phyloP scores from a whole-genome alignment of 2,329 filamentous ascomycete genomes.

The Aureobasidium sp. region DNA sequence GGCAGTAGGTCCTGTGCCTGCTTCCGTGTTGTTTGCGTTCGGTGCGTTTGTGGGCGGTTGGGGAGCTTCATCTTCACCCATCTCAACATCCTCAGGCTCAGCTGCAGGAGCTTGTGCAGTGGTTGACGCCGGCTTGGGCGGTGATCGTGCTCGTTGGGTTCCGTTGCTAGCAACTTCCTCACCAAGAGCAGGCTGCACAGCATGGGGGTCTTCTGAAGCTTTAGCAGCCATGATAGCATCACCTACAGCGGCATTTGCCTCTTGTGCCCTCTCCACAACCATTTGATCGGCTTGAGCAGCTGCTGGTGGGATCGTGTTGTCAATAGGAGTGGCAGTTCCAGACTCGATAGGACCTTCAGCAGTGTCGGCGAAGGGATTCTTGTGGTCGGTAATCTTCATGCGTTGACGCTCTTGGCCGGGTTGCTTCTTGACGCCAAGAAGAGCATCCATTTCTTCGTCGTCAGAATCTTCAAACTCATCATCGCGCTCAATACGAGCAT shows the following conservation, averaged over 20 bases:
- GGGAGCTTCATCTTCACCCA: constrained; percentile 16
- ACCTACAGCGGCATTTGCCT: constrained; percentile 18
- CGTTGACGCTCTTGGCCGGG: constrained; percentile 27
- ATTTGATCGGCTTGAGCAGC: constrained; percentile 16
- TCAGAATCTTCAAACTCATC: constrained; percentile 84
- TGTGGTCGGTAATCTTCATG: constrained; percentile 52
- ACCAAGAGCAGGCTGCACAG: background rate
- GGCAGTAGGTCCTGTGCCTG: background rate
- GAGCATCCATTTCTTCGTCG: constrained; percentile 69
- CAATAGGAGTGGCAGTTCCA: constrained; percentile 9
- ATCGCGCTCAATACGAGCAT: constrained; percentile 62
- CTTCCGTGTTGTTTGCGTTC: background rate
- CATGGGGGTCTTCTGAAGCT: constrained; percentile 13
- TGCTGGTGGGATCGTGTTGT: background rate
- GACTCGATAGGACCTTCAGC: constrained; percentile 33
- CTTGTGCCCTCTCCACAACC: constrained; percentile 18
- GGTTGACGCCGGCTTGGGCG: background rate
- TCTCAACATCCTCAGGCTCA: constrained; percentile 18
- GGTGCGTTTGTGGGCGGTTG: background rate
- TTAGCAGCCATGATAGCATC: constrained; percentile 21
- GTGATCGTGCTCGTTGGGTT: constrained; percentile 1
- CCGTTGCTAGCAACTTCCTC: constrained; percentile 12
- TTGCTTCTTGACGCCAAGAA: constrained; percentile 61
- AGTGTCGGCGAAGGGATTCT: constrained; percentile 45
- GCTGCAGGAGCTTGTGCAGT: background rate